Percentiles rank a stretch among this genome's conserved stretches.
These are phyloP conservation scores for Aspergillus nidulans DNA, from an alignment of 495 filamentous ascomycete genomes.

Conservation along the genomic window DNA sequence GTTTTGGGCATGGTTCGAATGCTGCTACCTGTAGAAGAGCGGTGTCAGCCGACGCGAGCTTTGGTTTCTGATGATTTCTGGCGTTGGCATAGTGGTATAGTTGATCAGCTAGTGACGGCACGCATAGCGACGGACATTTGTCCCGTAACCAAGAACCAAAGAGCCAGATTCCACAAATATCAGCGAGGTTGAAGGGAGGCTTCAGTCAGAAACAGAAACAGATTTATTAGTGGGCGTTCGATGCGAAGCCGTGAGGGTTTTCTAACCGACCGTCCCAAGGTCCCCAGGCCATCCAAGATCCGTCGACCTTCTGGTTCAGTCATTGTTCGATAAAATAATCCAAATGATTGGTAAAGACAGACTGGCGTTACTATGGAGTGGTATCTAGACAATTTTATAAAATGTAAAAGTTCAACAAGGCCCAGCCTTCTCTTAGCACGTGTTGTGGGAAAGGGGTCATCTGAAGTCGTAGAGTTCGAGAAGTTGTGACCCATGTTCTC, in stretches of 20 bases:
- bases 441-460: constrained; percentile 26
- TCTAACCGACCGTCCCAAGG: constrained; percentile 3
- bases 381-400: neutral
- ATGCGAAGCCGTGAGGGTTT: neutral
- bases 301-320: neutral
- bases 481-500: constrained; percentile 58
- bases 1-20: neutral
- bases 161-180: neutral
- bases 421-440: neutral
- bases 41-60: neutral
- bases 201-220: neutral
- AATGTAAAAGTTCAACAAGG: neutral
- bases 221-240: too few relatives aligned
- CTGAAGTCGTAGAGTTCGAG: constrained; percentile 93
- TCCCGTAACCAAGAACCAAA: too few relatives aligned
- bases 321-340: neutral
- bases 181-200: neutral
- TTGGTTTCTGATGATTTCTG: neutral
- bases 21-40: neutral
- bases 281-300: neutral
- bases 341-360: neutral
- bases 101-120: neutral
- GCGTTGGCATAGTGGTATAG: neutral
- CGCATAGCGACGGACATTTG: too few relatives aligned
- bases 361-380: neutral